Percentiles rank a stretch among this genome's conserved stretches.
These are phyloP conservation scores for Chlorencoelia australis DNA, from an alignment of 2,329 filamentous ascomycete species.

Conservation along the genomic window DNA sequence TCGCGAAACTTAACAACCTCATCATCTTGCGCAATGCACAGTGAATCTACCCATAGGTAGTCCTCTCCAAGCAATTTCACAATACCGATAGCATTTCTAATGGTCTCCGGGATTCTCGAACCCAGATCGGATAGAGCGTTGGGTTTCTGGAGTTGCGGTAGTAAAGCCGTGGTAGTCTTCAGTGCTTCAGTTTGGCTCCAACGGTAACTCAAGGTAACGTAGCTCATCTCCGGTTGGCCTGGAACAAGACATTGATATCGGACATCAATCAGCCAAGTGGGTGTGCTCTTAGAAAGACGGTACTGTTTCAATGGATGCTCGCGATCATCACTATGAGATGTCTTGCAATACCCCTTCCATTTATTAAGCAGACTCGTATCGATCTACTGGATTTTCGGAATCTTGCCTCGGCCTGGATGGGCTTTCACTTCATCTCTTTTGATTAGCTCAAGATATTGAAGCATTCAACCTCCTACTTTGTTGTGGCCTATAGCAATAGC, in stretches of 20 bases:
- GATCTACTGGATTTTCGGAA: not conserved
- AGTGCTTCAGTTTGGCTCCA: not conserved
- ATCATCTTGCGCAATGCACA: conserved; percentile 8
- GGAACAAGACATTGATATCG: conserved; percentile 1
- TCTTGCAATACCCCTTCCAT: not conserved
- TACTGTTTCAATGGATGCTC: not conserved
- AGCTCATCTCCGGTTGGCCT: not conserved
- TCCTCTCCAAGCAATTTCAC: conserved; percentile 13
- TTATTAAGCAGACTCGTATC: not conserved
- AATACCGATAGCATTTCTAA: conserved; percentile 15
- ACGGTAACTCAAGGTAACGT: conserved; percentile 1
- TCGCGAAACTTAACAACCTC: not conserved
- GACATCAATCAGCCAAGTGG: conserved; percentile 1
- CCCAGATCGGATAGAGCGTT: not conserved
- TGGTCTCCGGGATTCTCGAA: conserved; percentile 5
- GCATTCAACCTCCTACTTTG: too few relatives aligned
- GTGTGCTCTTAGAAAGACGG: not conserved
- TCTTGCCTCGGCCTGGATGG: too few relatives aligned
- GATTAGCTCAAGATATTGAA: too few relatives aligned
- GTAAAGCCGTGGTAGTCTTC: not conserved
- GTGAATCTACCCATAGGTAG: conserved; percentile 14
- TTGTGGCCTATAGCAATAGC: too few relatives aligned
- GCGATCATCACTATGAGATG: not conserved
- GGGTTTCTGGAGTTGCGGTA: not conserved
- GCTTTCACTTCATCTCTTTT: too few relatives aligned